These are phyloP conservation scores for Xerocomus potaroensis DNA, from an alignment of 768 basidiomycete genomes.

Conservation along the genomic window DNA sequence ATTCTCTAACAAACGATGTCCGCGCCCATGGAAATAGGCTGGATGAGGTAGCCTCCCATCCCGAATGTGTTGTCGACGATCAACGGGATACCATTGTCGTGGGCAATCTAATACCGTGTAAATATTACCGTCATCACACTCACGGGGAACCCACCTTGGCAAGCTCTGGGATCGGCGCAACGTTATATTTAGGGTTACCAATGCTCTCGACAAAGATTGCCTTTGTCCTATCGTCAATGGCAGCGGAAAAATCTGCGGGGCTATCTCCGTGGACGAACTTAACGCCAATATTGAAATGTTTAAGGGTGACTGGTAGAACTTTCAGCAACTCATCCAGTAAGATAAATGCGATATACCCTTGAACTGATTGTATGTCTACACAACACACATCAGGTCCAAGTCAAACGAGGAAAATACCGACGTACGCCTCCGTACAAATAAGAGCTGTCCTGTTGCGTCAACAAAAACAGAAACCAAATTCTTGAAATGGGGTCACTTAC, in stretches of 20 bases:
- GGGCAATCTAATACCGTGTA: conserved; percentile 54
- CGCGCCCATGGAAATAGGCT: conserved; percentile 70
- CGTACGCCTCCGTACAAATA: conserved; percentile 20
- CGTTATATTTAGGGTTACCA: conserved; percentile 71
- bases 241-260: conserved; percentile 56
- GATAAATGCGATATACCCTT: conserved; percentile 5
- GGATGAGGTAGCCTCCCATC: conserved; percentile 63
- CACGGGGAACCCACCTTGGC: conserved; percentile 46
- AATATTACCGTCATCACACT: background rate
- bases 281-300: conserved; percentile 10
- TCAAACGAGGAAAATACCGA: background rate
- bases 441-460: conserved; percentile 4
- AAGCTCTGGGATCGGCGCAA: conserved; percentile 63
- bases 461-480: background rate
- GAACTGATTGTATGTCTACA: conserved; percentile 19
- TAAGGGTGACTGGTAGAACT: conserved; percentile 12
- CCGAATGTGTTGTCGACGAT: conserved; percentile 83
- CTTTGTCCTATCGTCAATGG: conserved; percentile 75
- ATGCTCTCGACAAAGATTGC: conserved; percentile 74
- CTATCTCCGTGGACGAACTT: conserved; percentile 52
- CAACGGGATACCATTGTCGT: conserved; percentile 66
- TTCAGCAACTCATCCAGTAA: background rate
- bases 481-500: conserved; percentile 45
- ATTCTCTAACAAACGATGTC: conserved; percentile 59
- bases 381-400: background rate